These are phyloP conservation scores for Phalaenopsis aphrodite DNA, from an alignment of 106 monocot species.

Conservation along the genomic window DNA sequence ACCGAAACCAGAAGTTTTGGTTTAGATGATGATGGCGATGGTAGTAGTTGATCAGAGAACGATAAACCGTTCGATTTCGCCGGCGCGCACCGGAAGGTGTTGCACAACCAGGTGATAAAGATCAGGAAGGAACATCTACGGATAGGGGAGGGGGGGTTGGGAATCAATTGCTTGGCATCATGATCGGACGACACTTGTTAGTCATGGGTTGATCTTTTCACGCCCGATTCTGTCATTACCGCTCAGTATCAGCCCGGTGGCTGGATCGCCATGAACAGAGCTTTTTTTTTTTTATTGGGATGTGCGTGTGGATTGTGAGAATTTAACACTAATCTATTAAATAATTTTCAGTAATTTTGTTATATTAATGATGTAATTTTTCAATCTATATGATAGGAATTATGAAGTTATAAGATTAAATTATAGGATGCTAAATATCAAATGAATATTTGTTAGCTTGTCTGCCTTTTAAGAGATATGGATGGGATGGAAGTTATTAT, in stretches of 20 bases:
- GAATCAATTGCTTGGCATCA: background rate
- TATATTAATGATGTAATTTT: no score
- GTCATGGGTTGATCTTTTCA: background rate
- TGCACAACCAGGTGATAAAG: background rate
- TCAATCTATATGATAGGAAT: no score
- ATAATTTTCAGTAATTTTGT: no score
- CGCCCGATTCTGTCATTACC: background rate
- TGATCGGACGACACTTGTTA: background rate
- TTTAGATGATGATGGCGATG: background rate
- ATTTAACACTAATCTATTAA: no score
- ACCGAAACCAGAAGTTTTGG: background rate
- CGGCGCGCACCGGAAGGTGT: background rate
- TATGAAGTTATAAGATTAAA: no score
- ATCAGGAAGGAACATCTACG: conserved; percentile 1
- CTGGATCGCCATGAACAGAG: background rate
- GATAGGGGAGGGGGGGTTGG: background rate
- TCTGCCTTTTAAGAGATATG: no score
- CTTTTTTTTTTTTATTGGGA: background rate
- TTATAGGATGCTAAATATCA: no score
- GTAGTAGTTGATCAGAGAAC: background rate
- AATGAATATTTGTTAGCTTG: no score
- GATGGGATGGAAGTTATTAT: no score
- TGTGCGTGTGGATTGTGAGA: no score
- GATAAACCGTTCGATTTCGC: background rate
- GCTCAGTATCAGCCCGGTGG: background rate